These are phyloP conservation scores for Wickerhamomyces alni DNA, from an alignment of 805 yeast genomes.

Conservation along the genomic window DNA sequence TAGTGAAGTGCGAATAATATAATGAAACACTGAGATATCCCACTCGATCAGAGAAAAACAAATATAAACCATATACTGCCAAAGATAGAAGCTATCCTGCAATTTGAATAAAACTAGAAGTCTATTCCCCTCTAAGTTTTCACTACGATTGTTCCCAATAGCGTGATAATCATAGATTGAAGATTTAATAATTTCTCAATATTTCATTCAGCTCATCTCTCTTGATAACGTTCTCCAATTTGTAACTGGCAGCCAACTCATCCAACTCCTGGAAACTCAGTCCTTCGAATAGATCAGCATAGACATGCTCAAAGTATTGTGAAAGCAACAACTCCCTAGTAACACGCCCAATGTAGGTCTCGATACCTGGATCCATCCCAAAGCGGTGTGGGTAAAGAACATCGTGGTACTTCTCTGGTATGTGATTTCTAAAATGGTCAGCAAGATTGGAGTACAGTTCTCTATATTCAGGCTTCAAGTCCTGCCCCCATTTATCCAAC, in stretches of 20 bases:
- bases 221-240: constrained; percentile 38
- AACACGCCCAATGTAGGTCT: constrained; percentile 31
- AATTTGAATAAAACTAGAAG: too few relatives aligned
- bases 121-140: too few relatives aligned
- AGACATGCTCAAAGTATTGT: constrained; percentile 38
- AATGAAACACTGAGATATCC: too few relatives aligned
- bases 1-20: too few relatives aligned
- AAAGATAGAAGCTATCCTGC: too few relatives aligned
- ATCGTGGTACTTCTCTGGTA: constrained; percentile 35
- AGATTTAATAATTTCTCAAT: constrained; percentile 4
- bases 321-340: constrained; percentile 37
- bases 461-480: constrained; percentile 34
- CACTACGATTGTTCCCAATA: too few relatives aligned
- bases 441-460: constrained; percentile 31
- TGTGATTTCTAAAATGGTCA: constrained; percentile 31
- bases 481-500: constrained; percentile 45
- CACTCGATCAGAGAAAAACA: too few relatives aligned
- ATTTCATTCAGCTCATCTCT: constrained; percentile 35
- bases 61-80: too few relatives aligned
- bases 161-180: too few relatives aligned
- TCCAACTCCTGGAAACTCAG: constrained; percentile 40
- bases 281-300: constrained; percentile 37
- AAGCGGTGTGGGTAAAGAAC: constrained; percentile 37
- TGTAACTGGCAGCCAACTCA: constrained; percentile 43
- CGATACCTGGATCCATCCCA: constrained; percentile 35